phyloP scores from a whole-genome alignment of 2,329 filamentous ascomycete species.

The Sporothrix pallida region DNA sequence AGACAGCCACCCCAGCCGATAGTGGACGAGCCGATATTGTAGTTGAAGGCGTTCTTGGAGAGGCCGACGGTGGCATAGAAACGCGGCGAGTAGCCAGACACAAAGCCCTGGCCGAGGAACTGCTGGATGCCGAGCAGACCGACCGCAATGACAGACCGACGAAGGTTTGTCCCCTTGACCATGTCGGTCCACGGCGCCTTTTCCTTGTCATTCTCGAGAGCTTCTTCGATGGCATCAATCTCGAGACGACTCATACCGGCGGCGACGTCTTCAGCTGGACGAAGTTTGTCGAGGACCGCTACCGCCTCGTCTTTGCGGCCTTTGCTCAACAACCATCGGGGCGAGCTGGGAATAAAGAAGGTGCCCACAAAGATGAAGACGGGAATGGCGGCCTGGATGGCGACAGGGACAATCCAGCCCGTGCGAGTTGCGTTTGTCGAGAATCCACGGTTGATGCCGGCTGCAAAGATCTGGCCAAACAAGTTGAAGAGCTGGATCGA shows the following conservation, averaged over 20 bases:
- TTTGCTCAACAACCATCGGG: conserved; percentile 56
- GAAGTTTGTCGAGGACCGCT: conserved; percentile 23
- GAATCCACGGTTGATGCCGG: conserved; percentile 29
- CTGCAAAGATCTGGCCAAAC: conserved; percentile 31
- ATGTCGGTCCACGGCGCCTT: conserved; percentile 32
- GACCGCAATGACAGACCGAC: conserved; percentile 27
- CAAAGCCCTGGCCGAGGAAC: conserved; percentile 31
- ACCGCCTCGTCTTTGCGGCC: conserved; percentile 52
- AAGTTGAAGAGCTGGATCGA: conserved; percentile 32
- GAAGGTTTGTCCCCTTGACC: conserved; percentile 22
- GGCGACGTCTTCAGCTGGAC: conserved; percentile 12
- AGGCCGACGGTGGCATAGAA: conserved; percentile 33
- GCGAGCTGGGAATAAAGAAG: conserved; percentile 52
- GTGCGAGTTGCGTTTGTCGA: conserved; percentile 16
- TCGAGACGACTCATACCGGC: conserved; percentile 27
- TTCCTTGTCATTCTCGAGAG: not conserved
- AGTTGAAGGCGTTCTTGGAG: conserved; percentile 30
- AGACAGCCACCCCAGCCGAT: conserved; percentile 31
- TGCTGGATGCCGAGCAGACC: conserved; percentile 33
- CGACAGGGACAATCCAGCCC: conserved; percentile 28
- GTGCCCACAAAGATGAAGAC: conserved; percentile 48
- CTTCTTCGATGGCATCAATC: conserved; percentile 29
- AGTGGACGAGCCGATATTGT: conserved; percentile 33
- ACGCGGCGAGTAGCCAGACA: conserved; percentile 31
- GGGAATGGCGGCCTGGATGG: conserved; percentile 30